phyloP scores from a whole-genome alignment of 441 rosid species.

The Populus hybrid region DNA sequence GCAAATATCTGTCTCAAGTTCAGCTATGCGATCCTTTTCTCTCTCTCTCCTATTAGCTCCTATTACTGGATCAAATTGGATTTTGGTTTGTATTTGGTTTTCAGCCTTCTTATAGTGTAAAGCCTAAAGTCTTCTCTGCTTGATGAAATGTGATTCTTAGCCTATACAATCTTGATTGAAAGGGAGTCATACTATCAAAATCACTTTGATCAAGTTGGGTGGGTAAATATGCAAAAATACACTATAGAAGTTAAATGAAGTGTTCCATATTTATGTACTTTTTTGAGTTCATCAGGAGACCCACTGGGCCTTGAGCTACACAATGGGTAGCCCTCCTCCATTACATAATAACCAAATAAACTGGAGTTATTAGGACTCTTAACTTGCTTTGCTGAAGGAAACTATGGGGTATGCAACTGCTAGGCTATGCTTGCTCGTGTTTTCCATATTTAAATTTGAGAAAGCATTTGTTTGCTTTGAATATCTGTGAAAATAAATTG shows the following conservation, averaged over 20 bases:
- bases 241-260: neutral
- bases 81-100: neutral
- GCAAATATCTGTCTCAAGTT: neutral
- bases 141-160: neutral
- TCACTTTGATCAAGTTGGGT: neutral
- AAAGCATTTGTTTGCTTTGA: neutral
- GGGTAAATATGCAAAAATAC: neutral
- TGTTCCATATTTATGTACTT: neutral
- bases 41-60: neutral
- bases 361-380: neutral
- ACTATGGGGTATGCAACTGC: neutral
- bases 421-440: neutral
- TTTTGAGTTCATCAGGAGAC: neutral
- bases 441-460: too few species aligned
- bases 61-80: neutral
- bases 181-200: neutral
- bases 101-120: neutral
- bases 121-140: neutral
- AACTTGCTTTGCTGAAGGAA: neutral
- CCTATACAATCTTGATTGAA: neutral
- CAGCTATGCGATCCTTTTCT: neutral
- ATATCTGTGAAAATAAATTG: neutral
- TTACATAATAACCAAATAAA: neutral
- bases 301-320: neutral
- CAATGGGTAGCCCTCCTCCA: neutral